A percentile compares a stretch with the other conserved stretches of the same genome.
Conservation (phyloP, 2,329 filamentous ascomycete genomes). For the Ascochyta lentis region DNA sequence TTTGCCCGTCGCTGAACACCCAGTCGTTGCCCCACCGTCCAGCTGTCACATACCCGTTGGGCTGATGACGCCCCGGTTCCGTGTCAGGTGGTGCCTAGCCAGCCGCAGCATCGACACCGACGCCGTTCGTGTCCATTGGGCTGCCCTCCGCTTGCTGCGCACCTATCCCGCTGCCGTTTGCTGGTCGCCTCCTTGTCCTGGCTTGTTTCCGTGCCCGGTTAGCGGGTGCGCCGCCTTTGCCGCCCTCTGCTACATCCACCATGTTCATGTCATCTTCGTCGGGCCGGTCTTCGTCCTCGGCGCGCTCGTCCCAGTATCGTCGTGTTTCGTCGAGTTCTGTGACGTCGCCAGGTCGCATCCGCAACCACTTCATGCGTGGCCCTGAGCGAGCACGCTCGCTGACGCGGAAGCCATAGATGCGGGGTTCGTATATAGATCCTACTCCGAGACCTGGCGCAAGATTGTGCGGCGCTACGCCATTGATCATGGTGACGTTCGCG, state of each 20-base stretch:
- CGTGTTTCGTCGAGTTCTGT: conserved; percentile 79
- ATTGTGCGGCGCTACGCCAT: conserved; percentile 86
- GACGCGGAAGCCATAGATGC: conserved; percentile 95
- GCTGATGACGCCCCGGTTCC: background rate
- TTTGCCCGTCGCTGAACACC: background rate
- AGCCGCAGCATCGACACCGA: conserved; percentile 40
- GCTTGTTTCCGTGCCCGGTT: conserved; percentile 49
- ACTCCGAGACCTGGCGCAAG: conserved; percentile 85
- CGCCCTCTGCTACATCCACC: conserved; percentile 45
- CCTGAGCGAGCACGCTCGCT: conserved; percentile 88
- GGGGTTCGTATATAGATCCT: conserved; percentile 88
- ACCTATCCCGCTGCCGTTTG: conserved; percentile 33
- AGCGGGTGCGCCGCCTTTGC: conserved; percentile 30
- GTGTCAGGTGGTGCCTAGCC: conserved; percentile 18
- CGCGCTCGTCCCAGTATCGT: conserved; percentile 52
- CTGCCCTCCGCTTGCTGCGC: conserved; percentile 33
- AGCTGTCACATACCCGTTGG: background rate
- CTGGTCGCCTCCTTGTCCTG: conserved; percentile 44
- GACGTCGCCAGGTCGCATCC: conserved; percentile 80
- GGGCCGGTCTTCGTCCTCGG: conserved; percentile 52
- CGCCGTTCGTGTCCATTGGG: conserved; percentile 52
- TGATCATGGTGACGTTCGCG: conserved; percentile 61
- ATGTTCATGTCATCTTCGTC: conserved; percentile 50
- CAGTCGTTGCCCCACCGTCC: background rate
- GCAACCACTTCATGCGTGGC: conserved; percentile 95